These are phyloP conservation scores for Metschnikowia corniflorae DNA, from an alignment of 805 yeast species.

Conservation along the genomic window DNA sequence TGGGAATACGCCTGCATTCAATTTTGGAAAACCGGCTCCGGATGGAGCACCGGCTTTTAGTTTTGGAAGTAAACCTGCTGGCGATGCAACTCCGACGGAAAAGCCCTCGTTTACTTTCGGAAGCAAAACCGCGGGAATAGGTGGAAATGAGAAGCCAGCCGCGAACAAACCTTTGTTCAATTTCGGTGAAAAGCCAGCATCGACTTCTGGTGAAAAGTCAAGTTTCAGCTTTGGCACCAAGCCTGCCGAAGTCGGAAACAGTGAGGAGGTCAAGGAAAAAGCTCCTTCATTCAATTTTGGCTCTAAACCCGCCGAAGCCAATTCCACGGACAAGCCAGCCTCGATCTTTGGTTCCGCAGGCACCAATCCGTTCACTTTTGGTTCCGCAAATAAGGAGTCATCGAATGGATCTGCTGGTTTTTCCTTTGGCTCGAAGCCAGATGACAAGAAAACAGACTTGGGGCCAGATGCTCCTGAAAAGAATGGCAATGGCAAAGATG, in stretches of 20 bases:
- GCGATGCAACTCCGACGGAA: too few species aligned
- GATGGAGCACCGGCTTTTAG: not conserved
- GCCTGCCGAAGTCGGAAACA: not conserved
- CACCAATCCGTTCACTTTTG: too few species aligned
- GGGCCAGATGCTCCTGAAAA: not conserved
- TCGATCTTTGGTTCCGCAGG: too few species aligned
- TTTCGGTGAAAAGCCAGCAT: slow-evolving; percentile 1
- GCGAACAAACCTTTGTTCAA: not conserved
- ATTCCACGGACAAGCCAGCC: too few species aligned
- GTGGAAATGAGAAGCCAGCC: slow-evolving; percentile 2
- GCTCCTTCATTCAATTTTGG: slow-evolving; percentile 1
- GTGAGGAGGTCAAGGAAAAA: not conserved
- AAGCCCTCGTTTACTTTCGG: not conserved
- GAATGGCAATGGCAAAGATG: not conserved
- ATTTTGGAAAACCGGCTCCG: not conserved
- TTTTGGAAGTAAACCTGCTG: not conserved
- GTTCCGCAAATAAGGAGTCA: too few species aligned
- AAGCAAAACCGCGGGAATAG: not conserved
- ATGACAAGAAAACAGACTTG: not conserved
- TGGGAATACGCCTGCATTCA: too few species aligned
- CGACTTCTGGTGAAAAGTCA: not conserved
- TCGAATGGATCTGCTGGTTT: too few species aligned
- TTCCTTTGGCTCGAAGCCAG: slow-evolving; percentile 1
- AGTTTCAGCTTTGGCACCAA: not conserved
- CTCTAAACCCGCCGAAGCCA: slow-evolving; percentile 6